These are phyloP conservation scores for Dalbergia cochinchinensis DNA, from an alignment of 306 rosid genomes.

Conservation along the genomic window DNA sequence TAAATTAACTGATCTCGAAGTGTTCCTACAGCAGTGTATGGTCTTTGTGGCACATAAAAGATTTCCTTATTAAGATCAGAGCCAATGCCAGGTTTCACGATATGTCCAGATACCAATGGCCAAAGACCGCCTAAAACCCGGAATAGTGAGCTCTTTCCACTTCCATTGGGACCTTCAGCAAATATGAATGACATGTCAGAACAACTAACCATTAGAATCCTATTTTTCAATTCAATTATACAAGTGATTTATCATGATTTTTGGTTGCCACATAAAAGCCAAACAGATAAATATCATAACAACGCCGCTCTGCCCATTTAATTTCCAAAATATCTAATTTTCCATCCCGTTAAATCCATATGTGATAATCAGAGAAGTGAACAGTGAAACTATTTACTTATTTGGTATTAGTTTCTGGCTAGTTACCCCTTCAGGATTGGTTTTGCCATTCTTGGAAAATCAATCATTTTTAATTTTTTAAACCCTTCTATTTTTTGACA, in stretches of 20 bases:
- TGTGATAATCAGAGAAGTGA: not conserved
- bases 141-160: conserved; percentile 94
- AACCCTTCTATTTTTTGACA: conserved; percentile 4
- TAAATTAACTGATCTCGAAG: conserved; percentile 91
- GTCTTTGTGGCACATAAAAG: conserved; percentile 92
- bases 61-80: conserved; percentile 93
- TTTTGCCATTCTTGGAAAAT: not conserved
- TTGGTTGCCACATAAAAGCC: conserved; percentile 8
- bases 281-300: conserved; percentile 33
- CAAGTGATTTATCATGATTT: conserved; percentile 4
- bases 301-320: not conserved
- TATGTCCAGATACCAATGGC: conserved; percentile 89
- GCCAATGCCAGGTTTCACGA: conserved; percentile 90
- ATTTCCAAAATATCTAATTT: conserved; percentile 19
- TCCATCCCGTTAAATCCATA: conserved; percentile 9
- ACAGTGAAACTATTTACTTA: conserved; percentile 13
- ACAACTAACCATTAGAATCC: conserved; percentile 1
- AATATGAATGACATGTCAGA: conserved; percentile 35
- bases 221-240: conserved; percentile 16
- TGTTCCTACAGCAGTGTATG: conserved; percentile 94
- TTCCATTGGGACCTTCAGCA: conserved; percentile 91
- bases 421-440: not conserved
- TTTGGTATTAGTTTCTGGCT: not conserved
- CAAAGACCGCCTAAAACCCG: conserved; percentile 96
- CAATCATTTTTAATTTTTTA: too few species aligned